These are phyloP conservation scores for Alternaria dauci DNA, from an alignment of 2,329 filamentous ascomycete genomes.

Conservation along the genomic window DNA sequence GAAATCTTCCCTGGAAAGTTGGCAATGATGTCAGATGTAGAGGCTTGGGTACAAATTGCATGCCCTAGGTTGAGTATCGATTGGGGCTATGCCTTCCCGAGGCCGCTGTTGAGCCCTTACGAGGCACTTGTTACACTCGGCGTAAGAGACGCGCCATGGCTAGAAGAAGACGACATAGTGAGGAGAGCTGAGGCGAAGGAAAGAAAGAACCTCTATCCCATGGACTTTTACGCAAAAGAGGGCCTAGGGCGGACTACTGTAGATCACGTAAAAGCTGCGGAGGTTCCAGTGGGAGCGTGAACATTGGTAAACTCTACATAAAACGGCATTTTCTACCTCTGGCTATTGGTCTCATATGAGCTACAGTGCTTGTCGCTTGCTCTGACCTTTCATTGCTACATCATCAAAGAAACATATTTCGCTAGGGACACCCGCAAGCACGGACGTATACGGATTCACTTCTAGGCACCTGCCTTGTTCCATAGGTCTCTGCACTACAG, in stretches of 20 bases:
- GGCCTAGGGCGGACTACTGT: conserved; percentile 80
- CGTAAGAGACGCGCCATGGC: conserved; percentile 69
- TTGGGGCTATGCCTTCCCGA: conserved; percentile 95
- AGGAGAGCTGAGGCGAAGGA: conserved; percentile 51
- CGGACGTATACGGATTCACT: background rate
- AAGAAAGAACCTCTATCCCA: conserved; percentile 78
- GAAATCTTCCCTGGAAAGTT: conserved; percentile 98
- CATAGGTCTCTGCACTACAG: background rate
- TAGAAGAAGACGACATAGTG: conserved; percentile 63
- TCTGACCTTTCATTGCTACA: background rate
- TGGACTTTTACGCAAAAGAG: conserved; percentile 97
- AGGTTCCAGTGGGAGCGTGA: conserved; percentile 17
- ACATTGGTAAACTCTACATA: background rate
- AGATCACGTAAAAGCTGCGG: conserved; percentile 40
- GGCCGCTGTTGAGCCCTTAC: conserved; percentile 90
- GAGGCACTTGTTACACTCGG: conserved; percentile 93
- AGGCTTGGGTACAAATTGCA: conserved; percentile 98
- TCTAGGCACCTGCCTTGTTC: background rate
- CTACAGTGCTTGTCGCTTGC: background rate
- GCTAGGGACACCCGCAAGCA: background rate
- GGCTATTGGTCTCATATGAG: background rate
- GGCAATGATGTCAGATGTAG: conserved; percentile 89
- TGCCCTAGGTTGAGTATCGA: conserved; percentile 97
- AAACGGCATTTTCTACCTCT: background rate
- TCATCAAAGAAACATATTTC: background rate